These are phyloP conservation scores for Nakazawaea pomicola DNA, from an alignment of 805 yeast species.

Conservation along the genomic window DNA sequence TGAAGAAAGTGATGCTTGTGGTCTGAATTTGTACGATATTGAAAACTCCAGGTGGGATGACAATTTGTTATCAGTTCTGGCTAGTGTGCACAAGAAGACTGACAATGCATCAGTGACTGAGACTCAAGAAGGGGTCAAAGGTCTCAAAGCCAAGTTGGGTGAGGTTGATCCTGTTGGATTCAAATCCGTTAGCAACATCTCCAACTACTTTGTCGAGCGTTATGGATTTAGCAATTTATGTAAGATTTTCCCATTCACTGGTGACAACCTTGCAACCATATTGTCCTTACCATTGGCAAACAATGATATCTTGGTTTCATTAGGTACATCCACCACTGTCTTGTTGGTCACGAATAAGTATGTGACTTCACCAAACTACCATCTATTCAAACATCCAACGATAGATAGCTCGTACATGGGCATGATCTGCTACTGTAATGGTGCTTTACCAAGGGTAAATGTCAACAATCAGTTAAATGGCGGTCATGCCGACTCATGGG, in stretches of 20 bases:
- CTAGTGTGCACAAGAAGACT: conserved; percentile 41
- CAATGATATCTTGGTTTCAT: conserved; percentile 72
- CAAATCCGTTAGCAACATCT: conserved; percentile 44
- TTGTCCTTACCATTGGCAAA: conserved; percentile 72
- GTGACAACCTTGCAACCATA: conserved; percentile 88
- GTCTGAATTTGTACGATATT: conserved; percentile 85
- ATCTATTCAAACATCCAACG: conserved; percentile 83
- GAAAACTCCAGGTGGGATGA: conserved; percentile 49
- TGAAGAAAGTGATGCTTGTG: conserved; percentile 88
- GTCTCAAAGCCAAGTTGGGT: conserved; percentile 50
- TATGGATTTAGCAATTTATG: conserved; percentile 62
- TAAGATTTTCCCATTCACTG: conserved; percentile 71
- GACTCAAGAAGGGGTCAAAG: conserved; percentile 27
- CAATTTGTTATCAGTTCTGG: conserved; percentile 48
- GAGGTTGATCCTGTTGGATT: conserved; percentile 44
- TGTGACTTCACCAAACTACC: conserved; percentile 76
- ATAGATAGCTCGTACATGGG: conserved; percentile 78
- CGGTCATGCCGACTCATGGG: conserved; percentile 44
- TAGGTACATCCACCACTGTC: conserved; percentile 92
- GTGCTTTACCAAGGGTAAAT: conserved; percentile 79
- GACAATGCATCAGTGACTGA: conserved; percentile 30
- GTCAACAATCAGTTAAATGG: conserved; percentile 59
- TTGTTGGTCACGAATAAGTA: conserved; percentile 74
- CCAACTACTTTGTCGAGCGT: conserved; percentile 54
- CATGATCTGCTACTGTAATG: conserved; percentile 92